Percentiles rank a stretch among this genome's conserved stretches.
Conservation (phyloP, 1,284 basidiomycete genomes). For the Mixia osmundae region DNA sequence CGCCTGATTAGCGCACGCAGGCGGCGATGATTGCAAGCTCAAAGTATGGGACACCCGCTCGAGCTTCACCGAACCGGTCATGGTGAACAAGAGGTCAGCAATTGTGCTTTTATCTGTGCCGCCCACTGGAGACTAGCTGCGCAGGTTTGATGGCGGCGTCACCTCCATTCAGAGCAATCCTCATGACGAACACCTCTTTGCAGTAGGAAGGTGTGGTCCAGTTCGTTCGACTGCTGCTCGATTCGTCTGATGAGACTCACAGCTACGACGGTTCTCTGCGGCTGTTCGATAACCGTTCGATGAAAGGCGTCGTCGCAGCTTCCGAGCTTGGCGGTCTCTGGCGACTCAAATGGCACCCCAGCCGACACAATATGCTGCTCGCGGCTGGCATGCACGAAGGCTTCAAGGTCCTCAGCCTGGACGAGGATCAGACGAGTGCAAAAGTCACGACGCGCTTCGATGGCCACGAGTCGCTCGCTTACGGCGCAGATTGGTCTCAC, state of each 20-base stretch:
- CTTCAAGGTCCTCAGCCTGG: constrained; percentile 52
- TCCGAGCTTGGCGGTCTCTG: constrained; percentile 71
- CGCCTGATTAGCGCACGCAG: constrained; percentile 25
- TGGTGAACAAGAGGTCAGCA: constrained; percentile 45
- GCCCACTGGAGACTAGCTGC: not conserved
- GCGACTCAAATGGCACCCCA: constrained; percentile 89
- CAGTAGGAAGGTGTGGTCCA: constrained; percentile 54
- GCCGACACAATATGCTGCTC: constrained; percentile 38
- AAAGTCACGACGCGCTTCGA: constrained; percentile 40
- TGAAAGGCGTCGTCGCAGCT: constrained; percentile 33
- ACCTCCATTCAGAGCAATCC: constrained; percentile 75
- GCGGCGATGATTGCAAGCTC: constrained; percentile 75
- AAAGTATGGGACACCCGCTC: constrained; percentile 79
- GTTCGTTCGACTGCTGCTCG: not conserved
- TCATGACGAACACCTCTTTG: constrained; percentile 50
- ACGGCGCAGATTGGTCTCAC: constrained; percentile 85
- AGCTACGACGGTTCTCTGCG: constrained; percentile 70
- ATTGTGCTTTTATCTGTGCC: not conserved
- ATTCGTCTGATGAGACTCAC: constrained; percentile 1
- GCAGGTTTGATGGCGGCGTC: constrained; percentile 73
- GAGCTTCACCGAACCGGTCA: constrained; percentile 35
- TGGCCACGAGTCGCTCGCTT: constrained; percentile 61
- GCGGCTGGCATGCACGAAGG: constrained; percentile 95
- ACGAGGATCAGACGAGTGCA: constrained; percentile 9
- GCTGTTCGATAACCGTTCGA: constrained; percentile 60